phyloP scores from a whole-genome alignment of 2,329 filamentous ascomycete genomes.

The Penicillium capsulatum region DNA sequence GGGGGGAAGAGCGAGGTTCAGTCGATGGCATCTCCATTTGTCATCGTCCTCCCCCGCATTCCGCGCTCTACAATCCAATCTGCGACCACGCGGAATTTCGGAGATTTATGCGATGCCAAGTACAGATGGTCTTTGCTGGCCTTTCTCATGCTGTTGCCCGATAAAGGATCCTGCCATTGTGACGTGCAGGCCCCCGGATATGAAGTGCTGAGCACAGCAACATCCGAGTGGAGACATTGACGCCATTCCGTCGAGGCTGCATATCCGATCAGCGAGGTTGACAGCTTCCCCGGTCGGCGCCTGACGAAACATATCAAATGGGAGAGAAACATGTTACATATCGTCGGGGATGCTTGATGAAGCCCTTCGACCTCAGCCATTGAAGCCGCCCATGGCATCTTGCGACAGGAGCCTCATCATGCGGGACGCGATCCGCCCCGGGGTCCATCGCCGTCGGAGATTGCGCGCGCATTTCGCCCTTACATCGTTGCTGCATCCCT shows the following conservation, averaged over 20 bases:
- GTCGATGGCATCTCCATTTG: conserved; percentile 11
- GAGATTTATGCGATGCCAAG: too few species aligned
- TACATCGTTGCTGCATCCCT: background rate
- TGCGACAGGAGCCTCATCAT: conserved; percentile 4
- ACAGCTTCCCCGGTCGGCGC: background rate
- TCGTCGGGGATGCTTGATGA: background rate
- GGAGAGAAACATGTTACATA: background rate
- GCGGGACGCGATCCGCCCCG: too few species aligned
- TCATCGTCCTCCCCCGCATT: conserved; percentile 17
- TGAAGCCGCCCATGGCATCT: conserved; percentile 1
- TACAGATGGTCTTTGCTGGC: too few species aligned
- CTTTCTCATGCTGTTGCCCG: too few species aligned
- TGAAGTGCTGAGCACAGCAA: conserved; percentile 4
- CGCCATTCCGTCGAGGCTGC: background rate
- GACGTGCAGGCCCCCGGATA: background rate
- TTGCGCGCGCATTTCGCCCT: too few species aligned
- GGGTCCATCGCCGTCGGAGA: too few species aligned
- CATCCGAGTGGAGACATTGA: background rate
- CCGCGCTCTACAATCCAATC: background rate
- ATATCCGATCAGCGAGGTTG: background rate
- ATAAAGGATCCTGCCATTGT: too few species aligned
- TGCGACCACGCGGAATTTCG: conserved; percentile 6
- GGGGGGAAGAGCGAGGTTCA: background rate
- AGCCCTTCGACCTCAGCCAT: background rate
- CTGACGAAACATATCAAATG: background rate